Evolutionary conservation across 2,329 filamentous ascomycete species (phyloP).

Genomic region (Diaporthe vaccinii): DNA sequence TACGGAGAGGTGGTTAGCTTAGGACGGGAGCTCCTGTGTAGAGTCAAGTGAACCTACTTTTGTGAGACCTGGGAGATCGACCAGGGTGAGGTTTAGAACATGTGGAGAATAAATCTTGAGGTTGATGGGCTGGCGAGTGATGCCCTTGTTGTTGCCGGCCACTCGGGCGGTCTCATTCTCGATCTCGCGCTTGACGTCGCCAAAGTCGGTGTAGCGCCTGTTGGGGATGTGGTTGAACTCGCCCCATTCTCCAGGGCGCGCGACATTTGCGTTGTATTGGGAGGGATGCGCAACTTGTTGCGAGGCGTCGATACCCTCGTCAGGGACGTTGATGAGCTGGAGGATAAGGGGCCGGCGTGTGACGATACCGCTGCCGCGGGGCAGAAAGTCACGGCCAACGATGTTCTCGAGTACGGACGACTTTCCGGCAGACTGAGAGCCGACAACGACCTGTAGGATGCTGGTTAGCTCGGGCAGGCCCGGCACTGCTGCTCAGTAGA

Average conservation of each 20-base stretch:
- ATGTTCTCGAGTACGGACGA: conserved; percentile 99
- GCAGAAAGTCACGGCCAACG: conserved; percentile 96
- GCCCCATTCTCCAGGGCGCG: conserved; percentile 86
- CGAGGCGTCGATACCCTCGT: conserved; percentile 74
- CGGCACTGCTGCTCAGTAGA: conserved; percentile 37
- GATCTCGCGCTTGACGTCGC: conserved; percentile 98
- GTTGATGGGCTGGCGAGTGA: conserved; percentile 97
- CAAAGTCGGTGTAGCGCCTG: conserved; percentile 98
- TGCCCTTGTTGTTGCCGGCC: conserved; percentile 95
- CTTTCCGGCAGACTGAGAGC: conserved; percentile 98
- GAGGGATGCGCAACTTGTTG: conserved; percentile 36
- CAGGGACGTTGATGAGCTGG: conserved; percentile 96
- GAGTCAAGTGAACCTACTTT: conserved; percentile 52
- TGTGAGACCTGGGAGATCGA: conserved; percentile 95
- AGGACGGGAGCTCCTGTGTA: no score
- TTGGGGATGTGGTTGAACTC: conserved; percentile 98
- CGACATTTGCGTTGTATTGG: conserved; percentile 69
- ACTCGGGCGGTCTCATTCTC: conserved; percentile 96
- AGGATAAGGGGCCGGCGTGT: conserved; percentile 94
- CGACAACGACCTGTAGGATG: conserved; percentile 86
- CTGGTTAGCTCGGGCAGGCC: conserved; percentile 44
- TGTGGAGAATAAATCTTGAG: conserved; percentile 98
- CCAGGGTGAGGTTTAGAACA: conserved; percentile 94
- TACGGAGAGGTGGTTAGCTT: conserved; percentile 52
- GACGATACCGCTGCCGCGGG: conserved; percentile 95